phyloP scores from a whole-genome alignment of 106 monocot species.

The Phalaenopsis equestris region DNA sequence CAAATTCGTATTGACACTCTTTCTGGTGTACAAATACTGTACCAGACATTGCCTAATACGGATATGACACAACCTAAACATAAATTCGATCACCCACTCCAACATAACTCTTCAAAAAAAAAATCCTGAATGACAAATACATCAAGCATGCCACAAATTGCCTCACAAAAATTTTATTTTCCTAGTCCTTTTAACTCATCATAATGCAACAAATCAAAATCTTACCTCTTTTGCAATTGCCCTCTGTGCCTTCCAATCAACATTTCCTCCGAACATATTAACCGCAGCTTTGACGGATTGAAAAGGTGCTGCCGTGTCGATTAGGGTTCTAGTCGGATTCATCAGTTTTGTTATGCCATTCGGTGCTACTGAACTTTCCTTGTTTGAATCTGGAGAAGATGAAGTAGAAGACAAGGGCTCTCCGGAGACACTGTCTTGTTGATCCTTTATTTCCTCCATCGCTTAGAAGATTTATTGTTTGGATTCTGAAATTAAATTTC shows the following conservation, averaged over 20 bases:
- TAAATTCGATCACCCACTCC: too few relatives aligned
- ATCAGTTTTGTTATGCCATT: neutral
- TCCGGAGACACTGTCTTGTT: neutral
- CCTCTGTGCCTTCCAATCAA: conserved; percentile 65
- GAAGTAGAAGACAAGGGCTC: neutral
- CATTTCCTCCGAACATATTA: conserved; percentile 59
- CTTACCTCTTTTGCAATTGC: conserved; percentile 28
- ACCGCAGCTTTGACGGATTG: conserved; percentile 72
- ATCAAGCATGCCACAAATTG: too few relatives aligned
- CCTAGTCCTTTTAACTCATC: neutral
- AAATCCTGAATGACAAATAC: too few relatives aligned
- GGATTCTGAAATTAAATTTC: conserved; percentile 3
- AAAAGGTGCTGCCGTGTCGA: conserved; percentile 59
- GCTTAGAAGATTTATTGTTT: neutral
- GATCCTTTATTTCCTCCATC: conserved; percentile 8
- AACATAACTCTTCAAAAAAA: too few relatives aligned
- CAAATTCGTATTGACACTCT: too few relatives aligned
- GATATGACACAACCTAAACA: too few relatives aligned
- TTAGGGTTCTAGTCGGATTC: conserved; percentile 16
- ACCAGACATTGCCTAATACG: too few relatives aligned
- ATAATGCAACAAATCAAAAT: neutral
- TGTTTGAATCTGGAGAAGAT: too few relatives aligned
- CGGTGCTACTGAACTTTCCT: too few relatives aligned
- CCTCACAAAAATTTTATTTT: too few relatives aligned
- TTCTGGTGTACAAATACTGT: too few relatives aligned